phyloP scores from a whole-genome alignment of 192 early-diverging fungal genomes.

The Umbelopsis sp. region DNA sequence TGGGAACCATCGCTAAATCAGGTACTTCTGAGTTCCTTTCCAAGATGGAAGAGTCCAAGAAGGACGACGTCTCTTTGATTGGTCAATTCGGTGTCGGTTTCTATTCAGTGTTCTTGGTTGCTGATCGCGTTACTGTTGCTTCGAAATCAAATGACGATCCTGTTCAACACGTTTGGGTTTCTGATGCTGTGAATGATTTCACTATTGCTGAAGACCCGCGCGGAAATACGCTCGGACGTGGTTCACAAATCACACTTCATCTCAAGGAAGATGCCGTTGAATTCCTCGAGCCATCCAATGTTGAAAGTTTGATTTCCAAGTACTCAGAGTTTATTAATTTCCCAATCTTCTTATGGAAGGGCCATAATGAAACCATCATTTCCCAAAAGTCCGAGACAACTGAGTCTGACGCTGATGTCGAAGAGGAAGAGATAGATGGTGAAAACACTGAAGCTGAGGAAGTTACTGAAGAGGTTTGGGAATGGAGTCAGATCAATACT shows the following conservation, averaged over 20 bases:
- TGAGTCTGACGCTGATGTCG: slow-evolving; percentile 42
- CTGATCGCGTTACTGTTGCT: slow-evolving; percentile 91
- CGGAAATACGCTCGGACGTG: slow-evolving; percentile 89
- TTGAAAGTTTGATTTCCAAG: slow-evolving; percentile 76
- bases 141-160: slow-evolving; percentile 83
- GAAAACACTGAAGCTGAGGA: slow-evolving; percentile 55
- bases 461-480: slow-evolving; percentile 58
- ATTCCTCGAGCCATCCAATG: slow-evolving; percentile 71
- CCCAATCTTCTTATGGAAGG: slow-evolving; percentile 87
- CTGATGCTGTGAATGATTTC: slow-evolving; percentile 89
- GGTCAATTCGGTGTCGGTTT: slow-evolving; percentile 99
- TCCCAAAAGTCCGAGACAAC: slow-evolving; percentile 46
- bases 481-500: slow-evolving; percentile 85
- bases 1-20: slow-evolving; percentile 98
- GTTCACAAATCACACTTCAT: slow-evolving; percentile 91
- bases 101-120: slow-evolving; percentile 96
- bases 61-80: slow-evolving; percentile 78
- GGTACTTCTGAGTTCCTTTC: slow-evolving; percentile 91
- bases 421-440: slow-evolving; percentile 52
- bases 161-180: slow-evolving; percentile 94
- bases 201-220: slow-evolving; percentile 88
- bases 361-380: slow-evolving; percentile 62
- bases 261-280: slow-evolving; percentile 88
- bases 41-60: slow-evolving; percentile 77
- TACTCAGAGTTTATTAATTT: slow-evolving; percentile 99